Conservation (phyloP, 768 basidiomycete genomes). For the Hericium erinaceus region DNA sequence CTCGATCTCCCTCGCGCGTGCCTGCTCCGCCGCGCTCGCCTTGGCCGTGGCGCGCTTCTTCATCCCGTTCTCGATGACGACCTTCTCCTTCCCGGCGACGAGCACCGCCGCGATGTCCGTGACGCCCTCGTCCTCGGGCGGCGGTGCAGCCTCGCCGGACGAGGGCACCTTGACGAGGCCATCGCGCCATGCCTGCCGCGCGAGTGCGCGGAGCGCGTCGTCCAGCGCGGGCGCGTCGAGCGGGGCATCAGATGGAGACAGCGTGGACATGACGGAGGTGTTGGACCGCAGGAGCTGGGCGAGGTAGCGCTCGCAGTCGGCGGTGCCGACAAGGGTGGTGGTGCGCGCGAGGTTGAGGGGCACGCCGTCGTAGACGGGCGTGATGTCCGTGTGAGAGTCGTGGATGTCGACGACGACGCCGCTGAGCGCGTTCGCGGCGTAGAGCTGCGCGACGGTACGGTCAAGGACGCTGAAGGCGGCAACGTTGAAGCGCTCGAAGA, state of each 20-base stretch:
- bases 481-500: constrained; percentile 90
- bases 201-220: constrained; percentile 51
- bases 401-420: constrained; percentile 82
- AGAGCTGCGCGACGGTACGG: constrained; percentile 78
- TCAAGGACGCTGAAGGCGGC: constrained; percentile 76
- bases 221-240: constrained; percentile 17
- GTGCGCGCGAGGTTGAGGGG: constrained; percentile 45
- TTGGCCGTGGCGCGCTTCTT: constrained; percentile 68
- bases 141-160: constrained; percentile 40
- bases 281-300: constrained; percentile 66
- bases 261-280: constrained; percentile 46
- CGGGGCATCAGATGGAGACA: constrained; percentile 40
- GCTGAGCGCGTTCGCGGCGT: constrained; percentile 59
- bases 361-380: constrained; percentile 68
- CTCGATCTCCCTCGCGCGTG: constrained; percentile 73
- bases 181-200: constrained; percentile 50
- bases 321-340: constrained; percentile 54
- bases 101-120: constrained; percentile 87
- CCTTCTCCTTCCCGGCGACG: constrained; percentile 85
- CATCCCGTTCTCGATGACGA: constrained; percentile 77
- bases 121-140: constrained; percentile 70
- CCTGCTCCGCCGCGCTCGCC: constrained; percentile 70
- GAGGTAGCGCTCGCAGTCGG: constrained; percentile 68
- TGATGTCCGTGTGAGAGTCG: constrained; percentile 64
- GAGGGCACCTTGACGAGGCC: constrained; percentile 68